Evolutionary conservation across 2,329 filamentous ascomycete species (phyloP).

Genomic region (Escovopsis sp.): DNA sequence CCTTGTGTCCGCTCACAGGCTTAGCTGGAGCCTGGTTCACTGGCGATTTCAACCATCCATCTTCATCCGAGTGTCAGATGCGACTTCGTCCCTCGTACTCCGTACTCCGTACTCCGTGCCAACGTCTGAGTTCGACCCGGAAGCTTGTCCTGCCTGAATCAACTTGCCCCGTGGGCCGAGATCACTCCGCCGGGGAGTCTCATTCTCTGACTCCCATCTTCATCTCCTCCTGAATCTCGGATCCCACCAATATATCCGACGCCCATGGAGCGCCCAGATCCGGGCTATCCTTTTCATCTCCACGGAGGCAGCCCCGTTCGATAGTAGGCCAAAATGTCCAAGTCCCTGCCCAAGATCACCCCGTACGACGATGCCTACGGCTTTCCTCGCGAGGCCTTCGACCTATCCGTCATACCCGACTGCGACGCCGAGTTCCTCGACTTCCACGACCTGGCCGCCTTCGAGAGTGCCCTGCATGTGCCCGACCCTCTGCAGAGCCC

Average conservation of each 20-base stretch:
- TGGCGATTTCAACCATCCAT: too few species aligned
- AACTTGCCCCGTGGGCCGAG: too few species aligned
- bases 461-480: slow-evolving; percentile 67
- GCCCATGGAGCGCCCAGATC: neutral
- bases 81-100: too few species aligned
- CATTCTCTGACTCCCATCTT: too few species aligned
- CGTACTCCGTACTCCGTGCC: too few species aligned
- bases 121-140: too few species aligned
- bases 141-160: too few species aligned
- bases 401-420: slow-evolving; percentile 61
- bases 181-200: too few species aligned
- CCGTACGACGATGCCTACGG: slow-evolving; percentile 28
- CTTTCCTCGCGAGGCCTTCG: slow-evolving; percentile 49
- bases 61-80: too few species aligned
- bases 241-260: too few species aligned
- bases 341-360: slow-evolving; percentile 3
- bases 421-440: slow-evolving; percentile 63
- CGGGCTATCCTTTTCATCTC: slow-evolving; percentile 7
- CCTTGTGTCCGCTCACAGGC: slow-evolving; percentile 1
- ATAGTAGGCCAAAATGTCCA: neutral
- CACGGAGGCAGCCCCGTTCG: slow-evolving; percentile 9
- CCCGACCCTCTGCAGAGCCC: slow-evolving; percentile 59
- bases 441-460: slow-evolving; percentile 58
- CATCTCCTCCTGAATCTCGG: too few species aligned
- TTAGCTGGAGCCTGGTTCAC: too few species aligned